phyloP scores from a whole-genome alignment of 2,329 filamentous ascomycete genomes.

The Fusarium penzigii region DNA sequence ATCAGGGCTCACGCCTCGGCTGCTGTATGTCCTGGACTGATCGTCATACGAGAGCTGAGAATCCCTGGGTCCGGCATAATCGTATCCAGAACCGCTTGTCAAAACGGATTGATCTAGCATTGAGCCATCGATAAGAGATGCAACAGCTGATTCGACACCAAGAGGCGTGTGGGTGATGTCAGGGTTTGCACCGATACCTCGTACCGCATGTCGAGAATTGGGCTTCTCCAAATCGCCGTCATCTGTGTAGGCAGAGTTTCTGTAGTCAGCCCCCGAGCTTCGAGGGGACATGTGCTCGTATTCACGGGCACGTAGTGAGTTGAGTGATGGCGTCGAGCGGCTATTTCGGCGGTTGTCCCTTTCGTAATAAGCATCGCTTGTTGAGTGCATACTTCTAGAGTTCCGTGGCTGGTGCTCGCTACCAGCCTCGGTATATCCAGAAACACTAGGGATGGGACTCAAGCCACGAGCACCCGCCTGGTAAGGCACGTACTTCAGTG shows the following conservation, averaged over 20 bases:
- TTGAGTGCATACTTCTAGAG: conserved; percentile 51
- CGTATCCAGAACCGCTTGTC: conserved; percentile 57
- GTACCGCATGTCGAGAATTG: conserved; percentile 69
- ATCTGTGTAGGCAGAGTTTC: conserved; percentile 51
- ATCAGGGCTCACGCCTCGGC: conserved; percentile 40
- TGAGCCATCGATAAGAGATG: conserved; percentile 80
- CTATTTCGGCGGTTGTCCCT: conserved; percentile 43
- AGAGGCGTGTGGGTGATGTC: conserved; percentile 71
- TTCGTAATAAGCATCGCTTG: conserved; percentile 59
- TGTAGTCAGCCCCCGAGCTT: conserved; percentile 58
- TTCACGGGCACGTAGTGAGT: conserved; percentile 47
- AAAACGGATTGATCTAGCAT: conserved; percentile 67
- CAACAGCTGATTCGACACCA: conserved; percentile 85
- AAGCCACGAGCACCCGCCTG: conserved; percentile 69
- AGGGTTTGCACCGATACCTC: conserved; percentile 70
- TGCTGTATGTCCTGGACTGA: conserved; percentile 32
- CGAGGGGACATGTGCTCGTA: conserved; percentile 55
- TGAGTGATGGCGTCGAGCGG: conserved; percentile 37
- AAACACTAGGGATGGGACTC: conserved; percentile 91
- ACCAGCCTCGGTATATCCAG: conserved; percentile 75
- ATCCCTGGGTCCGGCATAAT: conserved; percentile 45
- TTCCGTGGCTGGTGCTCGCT: conserved; percentile 61
- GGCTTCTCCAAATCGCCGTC: conserved; percentile 60
- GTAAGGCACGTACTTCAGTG: conserved; percentile 67
- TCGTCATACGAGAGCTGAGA: conserved; percentile 37